phyloP scores from a whole-genome alignment of 306 rosid genomes.

The Vigna trinervia region DNA sequence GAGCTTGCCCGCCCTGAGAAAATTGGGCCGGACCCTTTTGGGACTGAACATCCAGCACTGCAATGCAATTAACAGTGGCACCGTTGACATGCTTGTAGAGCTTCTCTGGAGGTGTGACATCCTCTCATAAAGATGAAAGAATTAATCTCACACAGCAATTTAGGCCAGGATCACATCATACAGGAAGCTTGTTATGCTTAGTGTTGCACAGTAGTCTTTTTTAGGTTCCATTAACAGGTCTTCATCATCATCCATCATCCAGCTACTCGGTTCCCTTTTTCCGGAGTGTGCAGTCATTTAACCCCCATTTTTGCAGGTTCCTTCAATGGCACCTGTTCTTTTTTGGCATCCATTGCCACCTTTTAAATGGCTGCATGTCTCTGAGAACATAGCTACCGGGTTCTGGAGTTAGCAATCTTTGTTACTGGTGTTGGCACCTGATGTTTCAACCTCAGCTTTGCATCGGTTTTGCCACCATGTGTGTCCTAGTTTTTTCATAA shows the following conservation, averaged over 20 bases:
- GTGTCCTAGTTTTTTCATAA: slow-evolving; percentile 45
- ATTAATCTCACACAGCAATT: slow-evolving; percentile 23
- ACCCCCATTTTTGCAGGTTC: slow-evolving; percentile 72
- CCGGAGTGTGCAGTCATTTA: slow-evolving; percentile 63
- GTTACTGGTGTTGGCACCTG: slow-evolving; percentile 56
- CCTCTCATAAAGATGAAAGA: slow-evolving; percentile 63
- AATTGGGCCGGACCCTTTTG: slow-evolving; percentile 75
- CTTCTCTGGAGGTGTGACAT: slow-evolving; percentile 91
- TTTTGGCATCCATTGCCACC: slow-evolving; percentile 60
- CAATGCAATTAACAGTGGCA: slow-evolving; percentile 75
- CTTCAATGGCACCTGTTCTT: slow-evolving; percentile 64
- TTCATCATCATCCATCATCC: slow-evolving; percentile 50
- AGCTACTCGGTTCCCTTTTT: slow-evolving; percentile 62
- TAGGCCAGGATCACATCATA: slow-evolving; percentile 39
- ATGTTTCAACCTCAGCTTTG: slow-evolving; percentile 55
- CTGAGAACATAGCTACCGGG: slow-evolving; percentile 60
- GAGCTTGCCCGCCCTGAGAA: slow-evolving; percentile 65
- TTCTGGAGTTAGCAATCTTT: slow-evolving; percentile 59
- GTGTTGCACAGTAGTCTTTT: slow-evolving; percentile 54
- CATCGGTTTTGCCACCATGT: slow-evolving; percentile 52
- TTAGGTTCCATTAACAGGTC: slow-evolving; percentile 83
- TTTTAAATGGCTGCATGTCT: slow-evolving; percentile 63
- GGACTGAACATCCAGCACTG: slow-evolving; percentile 92
- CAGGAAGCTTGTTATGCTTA: slow-evolving; percentile 57
- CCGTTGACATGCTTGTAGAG: slow-evolving; percentile 68